phyloP scores from a whole-genome alignment of 495 filamentous ascomycete species.

The Tetracladium setigerum region DNA sequence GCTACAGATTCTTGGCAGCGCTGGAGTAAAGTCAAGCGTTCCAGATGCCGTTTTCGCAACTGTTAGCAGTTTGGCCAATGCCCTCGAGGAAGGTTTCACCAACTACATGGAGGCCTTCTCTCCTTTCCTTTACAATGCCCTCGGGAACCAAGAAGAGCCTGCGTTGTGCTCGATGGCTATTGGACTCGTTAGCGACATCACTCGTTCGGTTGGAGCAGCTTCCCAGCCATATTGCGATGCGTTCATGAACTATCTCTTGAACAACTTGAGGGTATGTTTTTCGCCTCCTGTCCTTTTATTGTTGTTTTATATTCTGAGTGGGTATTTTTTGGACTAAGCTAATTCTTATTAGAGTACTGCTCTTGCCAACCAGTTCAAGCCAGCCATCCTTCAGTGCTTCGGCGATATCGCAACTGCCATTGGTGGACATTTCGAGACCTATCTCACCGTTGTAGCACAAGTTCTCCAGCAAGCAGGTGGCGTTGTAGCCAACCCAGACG shows the following conservation, averaged over 20 bases:
- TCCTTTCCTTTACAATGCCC: slow-evolving; percentile 84
- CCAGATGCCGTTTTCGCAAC: slow-evolving; percentile 89
- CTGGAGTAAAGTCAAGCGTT: slow-evolving; percentile 83
- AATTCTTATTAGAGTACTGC: slow-evolving; percentile 47
- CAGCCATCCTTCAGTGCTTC: slow-evolving; percentile 94
- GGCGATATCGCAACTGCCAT: slow-evolving; percentile 97
- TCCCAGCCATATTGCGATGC: slow-evolving; percentile 90
- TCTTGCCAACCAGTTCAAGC: slow-evolving; percentile 93
- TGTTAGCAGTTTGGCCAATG: slow-evolving; percentile 76
- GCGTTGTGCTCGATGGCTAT: slow-evolving; percentile 94
- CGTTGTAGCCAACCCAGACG: slow-evolving; percentile 61
- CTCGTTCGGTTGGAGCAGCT: slow-evolving; percentile 79
- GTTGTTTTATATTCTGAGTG: neutral
- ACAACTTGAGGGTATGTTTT: slow-evolving; percentile 71
- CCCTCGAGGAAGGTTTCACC: slow-evolving; percentile 83
- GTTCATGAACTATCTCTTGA: slow-evolving; percentile 95
- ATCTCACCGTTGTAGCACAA: slow-evolving; percentile 83
- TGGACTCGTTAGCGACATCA: slow-evolving; percentile 91
- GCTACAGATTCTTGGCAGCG: slow-evolving; percentile 68
- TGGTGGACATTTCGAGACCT: slow-evolving; percentile 83
- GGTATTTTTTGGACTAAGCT: slow-evolving; percentile 10
- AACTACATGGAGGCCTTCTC: slow-evolving; percentile 95
- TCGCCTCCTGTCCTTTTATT: neutral
- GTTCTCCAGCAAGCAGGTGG: slow-evolving; percentile 87
- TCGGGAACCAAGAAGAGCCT: slow-evolving; percentile 91